Evolutionary conservation across 805 yeast genomes (phyloP), one percentile per base, ranked within the genome.

Genomic region (Lipomyces sp.): DNA sequence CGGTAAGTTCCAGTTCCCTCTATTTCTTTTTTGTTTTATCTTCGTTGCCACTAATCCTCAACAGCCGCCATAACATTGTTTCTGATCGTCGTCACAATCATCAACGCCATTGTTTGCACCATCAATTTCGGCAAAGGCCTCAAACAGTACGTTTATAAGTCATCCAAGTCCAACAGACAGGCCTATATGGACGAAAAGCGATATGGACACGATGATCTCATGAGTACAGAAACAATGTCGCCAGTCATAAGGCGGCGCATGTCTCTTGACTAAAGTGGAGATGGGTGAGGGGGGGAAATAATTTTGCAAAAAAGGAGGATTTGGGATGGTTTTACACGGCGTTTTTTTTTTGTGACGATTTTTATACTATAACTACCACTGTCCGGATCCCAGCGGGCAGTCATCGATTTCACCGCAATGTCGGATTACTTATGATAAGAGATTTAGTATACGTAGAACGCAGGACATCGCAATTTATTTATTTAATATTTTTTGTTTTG

Each of bases 11-110:
- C 29, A 11, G 51, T 10, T 13, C 2, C 2, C 11, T 13, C 8
- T 3, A 35, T 18, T 37, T 32, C 35, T 30, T 29, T 34, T 2
- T 53, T 11, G 29, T 13, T n/a, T 29, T n/a, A 15, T 24, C 10
- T 24, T 3, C 8, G 37, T n/a, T 18, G n/a, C n/a, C 39, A 15
- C 39, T 35, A 35, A 35, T 13, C 2, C 29, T 1, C n/a, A 8
- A 32, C 13, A 59, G 85, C 84, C 0, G 80, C 78, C 5, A 72
- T 83, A 39, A 80, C 84, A 0, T 67, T 82, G 7, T 65, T 80
- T 4, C 74, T 83, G 32, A 71, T 83, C 50, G n/a, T 78, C 8
- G 68, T 75, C 2, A 79, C 84, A 3, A 74, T 82, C 6, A 70
- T 66, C 33, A 71, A 71, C 57, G 73, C 75, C 4, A 37, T 74